Evolutionary conservation across 345 rosid species (phyloP).

Genomic region (Ricinus communis): DNA sequence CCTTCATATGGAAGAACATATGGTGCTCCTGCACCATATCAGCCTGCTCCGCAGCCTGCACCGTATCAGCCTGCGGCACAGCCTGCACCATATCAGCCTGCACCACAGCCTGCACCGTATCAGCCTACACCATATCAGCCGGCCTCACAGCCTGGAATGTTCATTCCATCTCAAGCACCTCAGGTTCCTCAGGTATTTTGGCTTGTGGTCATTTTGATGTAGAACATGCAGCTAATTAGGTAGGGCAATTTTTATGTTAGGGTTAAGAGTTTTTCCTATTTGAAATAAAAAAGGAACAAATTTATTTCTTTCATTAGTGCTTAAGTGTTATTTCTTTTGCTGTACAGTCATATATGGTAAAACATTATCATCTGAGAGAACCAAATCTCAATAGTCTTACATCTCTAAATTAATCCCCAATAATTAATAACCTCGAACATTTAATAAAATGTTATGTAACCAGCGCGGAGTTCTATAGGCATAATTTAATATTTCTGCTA

Average conservation of each 20-base stretch:
- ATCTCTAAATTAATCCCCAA: too few relatives aligned
- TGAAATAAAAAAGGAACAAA: not conserved
- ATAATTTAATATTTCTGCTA: too few relatives aligned
- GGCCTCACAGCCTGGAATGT: constrained; percentile 35
- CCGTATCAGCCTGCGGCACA: constrained; percentile 17
- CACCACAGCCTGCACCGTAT: constrained; percentile 19
- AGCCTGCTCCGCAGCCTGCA: constrained; percentile 25
- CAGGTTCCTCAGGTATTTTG: constrained; percentile 59
- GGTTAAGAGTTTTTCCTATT: not conserved
- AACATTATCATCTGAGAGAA: not conserved
- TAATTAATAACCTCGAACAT: too few relatives aligned
- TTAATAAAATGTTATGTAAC: too few relatives aligned
- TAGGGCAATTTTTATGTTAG: not conserved
- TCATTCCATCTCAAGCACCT: constrained; percentile 68
- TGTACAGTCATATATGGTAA: too few relatives aligned
- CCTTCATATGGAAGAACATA: constrained; percentile 53
- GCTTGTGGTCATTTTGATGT: constrained; percentile 3
- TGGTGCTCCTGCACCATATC: constrained; percentile 46
- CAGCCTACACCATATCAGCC: constrained; percentile 2
- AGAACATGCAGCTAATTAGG: not conserved
- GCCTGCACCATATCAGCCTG: constrained; percentile 14
- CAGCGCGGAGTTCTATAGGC: too few relatives aligned
- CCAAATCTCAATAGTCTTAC: not conserved
- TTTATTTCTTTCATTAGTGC: not conserved
- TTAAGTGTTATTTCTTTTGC: not conserved